Evolutionary conservation across 108 stramenopile species (phyloP).

Genomic region (Stephanodiscus triporus): DNA sequence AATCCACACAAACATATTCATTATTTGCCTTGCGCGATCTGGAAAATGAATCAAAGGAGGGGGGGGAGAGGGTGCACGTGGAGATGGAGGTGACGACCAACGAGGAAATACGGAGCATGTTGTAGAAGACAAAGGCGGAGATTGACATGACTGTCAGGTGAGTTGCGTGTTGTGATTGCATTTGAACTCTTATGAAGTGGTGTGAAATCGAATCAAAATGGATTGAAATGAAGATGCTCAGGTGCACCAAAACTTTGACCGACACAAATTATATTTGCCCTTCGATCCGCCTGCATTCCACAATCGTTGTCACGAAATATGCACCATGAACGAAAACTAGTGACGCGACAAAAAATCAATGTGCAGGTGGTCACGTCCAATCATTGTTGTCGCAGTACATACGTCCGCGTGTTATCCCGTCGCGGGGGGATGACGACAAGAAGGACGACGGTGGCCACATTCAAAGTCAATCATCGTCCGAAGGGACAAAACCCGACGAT

Average conservation of each 20-base stretch:
- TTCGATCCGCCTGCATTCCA: too few relatives aligned
- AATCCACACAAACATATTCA: too few relatives aligned
- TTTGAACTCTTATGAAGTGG: too few relatives aligned
- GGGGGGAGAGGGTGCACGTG: slow-evolving; percentile 54
- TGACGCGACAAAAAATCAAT: slow-evolving; percentile 44
- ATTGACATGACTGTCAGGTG: slow-evolving; percentile 33
- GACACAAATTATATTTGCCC: neutral
- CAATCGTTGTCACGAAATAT: too few relatives aligned
- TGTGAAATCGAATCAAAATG: neutral
- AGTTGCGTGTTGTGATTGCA: neutral
- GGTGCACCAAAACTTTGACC: too few relatives aligned
- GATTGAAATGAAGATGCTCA: neutral
- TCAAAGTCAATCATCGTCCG: neutral
- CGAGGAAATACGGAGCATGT: slow-evolving; percentile 32
- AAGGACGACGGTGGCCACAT: neutral
- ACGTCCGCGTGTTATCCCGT: slow-evolving; percentile 18
- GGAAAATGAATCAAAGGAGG: slow-evolving; percentile 41
- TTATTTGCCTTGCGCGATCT: slow-evolving; percentile 52
- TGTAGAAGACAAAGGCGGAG: slow-evolving; percentile 19
- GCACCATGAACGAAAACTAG: neutral
- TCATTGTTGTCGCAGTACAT: slow-evolving; percentile 53
- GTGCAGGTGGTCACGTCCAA: slow-evolving; percentile 39
- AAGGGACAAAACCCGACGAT: slow-evolving; percentile 53
- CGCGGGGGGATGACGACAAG: neutral
- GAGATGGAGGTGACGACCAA: slow-evolving; percentile 64